phyloP scores from a whole-genome alignment of 495 filamentous ascomycete species.

The Amphirosellinia nigrospora region DNA sequence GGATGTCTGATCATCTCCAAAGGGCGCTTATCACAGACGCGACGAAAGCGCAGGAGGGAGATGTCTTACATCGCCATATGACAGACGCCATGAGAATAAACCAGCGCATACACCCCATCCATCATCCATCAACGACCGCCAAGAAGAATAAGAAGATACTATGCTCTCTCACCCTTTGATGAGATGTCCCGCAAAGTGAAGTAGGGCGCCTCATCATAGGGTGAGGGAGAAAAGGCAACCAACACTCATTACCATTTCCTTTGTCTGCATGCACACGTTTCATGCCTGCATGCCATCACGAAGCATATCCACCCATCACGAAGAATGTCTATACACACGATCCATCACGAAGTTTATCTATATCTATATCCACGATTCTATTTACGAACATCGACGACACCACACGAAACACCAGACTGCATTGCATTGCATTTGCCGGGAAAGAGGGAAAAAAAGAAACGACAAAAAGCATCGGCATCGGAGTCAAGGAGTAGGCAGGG shows the following conservation, averaged over 20 bases:
- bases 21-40: slow-evolving; percentile 8
- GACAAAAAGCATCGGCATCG: slow-evolving; percentile 4
- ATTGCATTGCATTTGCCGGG: slow-evolving; percentile 16
- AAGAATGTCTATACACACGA: no score
- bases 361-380: no score
- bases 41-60: slow-evolving; percentile 10
- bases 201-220: background rate
- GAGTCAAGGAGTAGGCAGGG: slow-evolving; percentile 7
- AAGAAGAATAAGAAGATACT: slow-evolving; percentile 16
- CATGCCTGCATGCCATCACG: background rate
- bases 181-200: background rate
- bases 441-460: background rate
- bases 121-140: slow-evolving; percentile 3
- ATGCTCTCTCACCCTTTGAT: background rate
- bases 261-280: background rate
- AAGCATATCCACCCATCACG: background rate
- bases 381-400: slow-evolving; percentile 9
- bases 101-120: background rate
- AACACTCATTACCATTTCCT: slow-evolving; percentile 21
- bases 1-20: slow-evolving; percentile 26
- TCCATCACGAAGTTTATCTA: no score
- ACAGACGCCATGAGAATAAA: background rate
- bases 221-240: background rate
- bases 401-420: slow-evolving; percentile 7
- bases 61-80: slow-evolving; percentile 27